Conservation (phyloP, 306 rosid species). For the Vachellia pachyceras region DNA sequence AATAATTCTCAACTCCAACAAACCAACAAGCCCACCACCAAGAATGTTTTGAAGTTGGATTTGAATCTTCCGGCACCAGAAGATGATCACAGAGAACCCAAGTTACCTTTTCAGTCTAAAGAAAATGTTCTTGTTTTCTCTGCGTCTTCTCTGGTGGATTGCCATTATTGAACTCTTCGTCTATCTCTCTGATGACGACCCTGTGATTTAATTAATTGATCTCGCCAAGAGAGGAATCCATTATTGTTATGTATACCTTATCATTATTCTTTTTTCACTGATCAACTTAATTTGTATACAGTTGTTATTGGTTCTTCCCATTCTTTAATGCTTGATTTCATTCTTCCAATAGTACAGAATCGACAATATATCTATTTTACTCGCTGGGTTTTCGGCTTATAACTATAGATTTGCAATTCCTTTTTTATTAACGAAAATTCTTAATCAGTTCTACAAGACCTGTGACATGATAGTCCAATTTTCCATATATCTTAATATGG, state of each 20-base stretch:
- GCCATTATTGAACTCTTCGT: conserved; percentile 57
- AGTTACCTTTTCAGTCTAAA: conserved; percentile 50
- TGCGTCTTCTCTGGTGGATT: conserved; percentile 75
- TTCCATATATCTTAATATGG: neutral
- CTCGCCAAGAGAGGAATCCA: conserved; percentile 11
- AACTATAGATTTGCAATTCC: conserved; percentile 24
- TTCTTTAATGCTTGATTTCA: conserved; percentile 38
- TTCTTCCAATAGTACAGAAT: conserved; percentile 9
- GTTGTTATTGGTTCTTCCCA: conserved; percentile 55
- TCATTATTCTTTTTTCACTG: conserved; percentile 1
- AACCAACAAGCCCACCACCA: conserved; percentile 39
- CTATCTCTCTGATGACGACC: neutral
- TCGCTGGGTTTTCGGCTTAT: conserved; percentile 17
- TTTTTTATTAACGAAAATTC: neutral
- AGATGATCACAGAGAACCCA: conserved; percentile 53
- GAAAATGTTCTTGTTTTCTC: conserved; percentile 69
- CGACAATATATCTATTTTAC: conserved; percentile 32
- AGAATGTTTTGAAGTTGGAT: conserved; percentile 61
- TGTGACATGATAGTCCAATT: no score
- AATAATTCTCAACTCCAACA: neutral
- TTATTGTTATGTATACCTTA: conserved; percentile 29
- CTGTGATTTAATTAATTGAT: conserved; percentile 14
- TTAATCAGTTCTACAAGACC: no score
- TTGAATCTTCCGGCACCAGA: conserved; percentile 93
- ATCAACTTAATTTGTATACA: conserved; percentile 37